phyloP scores from a whole-genome alignment of 2,329 filamentous ascomycete species.

The Metarhizium brunneum region DNA sequence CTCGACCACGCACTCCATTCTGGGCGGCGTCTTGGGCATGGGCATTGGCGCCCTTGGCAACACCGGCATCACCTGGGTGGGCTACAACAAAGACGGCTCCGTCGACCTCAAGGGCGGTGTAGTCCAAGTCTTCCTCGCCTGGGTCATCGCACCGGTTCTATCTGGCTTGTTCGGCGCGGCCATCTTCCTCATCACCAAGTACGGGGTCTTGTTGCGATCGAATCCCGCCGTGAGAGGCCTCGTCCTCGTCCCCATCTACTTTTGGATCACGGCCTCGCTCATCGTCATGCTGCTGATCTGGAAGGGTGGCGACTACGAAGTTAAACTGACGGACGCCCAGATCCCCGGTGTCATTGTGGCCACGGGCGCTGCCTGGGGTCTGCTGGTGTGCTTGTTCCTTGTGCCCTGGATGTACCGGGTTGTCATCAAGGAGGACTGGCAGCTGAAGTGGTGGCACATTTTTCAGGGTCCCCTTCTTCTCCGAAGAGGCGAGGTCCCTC shows the following conservation, averaged over 20 bases:
- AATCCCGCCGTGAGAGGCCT: constrained; percentile 46
- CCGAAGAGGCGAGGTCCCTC: constrained; percentile 28
- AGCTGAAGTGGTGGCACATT: constrained; percentile 46
- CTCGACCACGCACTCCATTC: constrained; percentile 52
- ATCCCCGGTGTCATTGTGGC: constrained; percentile 46
- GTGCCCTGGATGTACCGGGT: constrained; percentile 50
- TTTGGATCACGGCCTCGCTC: constrained; percentile 43
- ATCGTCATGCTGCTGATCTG: constrained; percentile 53
- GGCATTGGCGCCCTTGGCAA: constrained; percentile 46
- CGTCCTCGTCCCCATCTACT: constrained; percentile 45
- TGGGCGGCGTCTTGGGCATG: constrained; percentile 50
- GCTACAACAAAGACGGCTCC: constrained; percentile 27
- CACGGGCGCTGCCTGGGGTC: constrained; percentile 37
- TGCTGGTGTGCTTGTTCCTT: constrained; percentile 43
- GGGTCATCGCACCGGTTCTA: constrained; percentile 50
- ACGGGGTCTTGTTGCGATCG: constrained; percentile 41
- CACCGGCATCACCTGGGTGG: constrained; percentile 44
- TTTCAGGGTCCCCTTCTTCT: constrained; percentile 44
- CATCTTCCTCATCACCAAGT: constrained; percentile 49
- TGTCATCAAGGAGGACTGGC: constrained; percentile 51
- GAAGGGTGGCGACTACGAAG: constrained; percentile 36
- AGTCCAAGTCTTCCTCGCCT: constrained; percentile 50
- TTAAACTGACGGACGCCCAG: constrained; percentile 38
- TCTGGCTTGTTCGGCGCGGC: constrained; percentile 42
- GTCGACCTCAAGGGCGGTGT: constrained; percentile 37